Evolutionary conservation across 495 filamentous ascomycete species (phyloP), one percentile per base, ranked within the genome.

Genomic region (Filosporella fistucella): DNA sequence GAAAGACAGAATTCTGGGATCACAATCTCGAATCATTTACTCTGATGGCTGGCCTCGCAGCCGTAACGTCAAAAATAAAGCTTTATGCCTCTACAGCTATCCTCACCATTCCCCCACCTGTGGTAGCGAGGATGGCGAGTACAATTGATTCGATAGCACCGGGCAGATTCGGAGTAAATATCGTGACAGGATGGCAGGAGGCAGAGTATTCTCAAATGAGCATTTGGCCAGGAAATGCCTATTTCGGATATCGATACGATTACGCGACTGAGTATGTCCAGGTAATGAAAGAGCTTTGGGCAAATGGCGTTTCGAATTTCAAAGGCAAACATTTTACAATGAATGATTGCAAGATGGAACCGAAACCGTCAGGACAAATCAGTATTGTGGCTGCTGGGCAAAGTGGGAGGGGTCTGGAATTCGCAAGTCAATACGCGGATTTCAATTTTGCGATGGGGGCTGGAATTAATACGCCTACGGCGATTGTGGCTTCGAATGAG

Each of bases 31-130:
- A 65, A 42, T 59, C 60, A 13, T 76, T 76, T 51, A 76, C 71
- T 3, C 59, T 74, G 1, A 68, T 76, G 51, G 71, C 71, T 1
- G 72, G 70, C 5, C 52, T 76, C 0, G 71, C 69, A 0, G 56
- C 65, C 2, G 67, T 73, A 6, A 76, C 69, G 0, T 55, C 66
- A 2, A 72, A 70, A 47, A 76, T 76, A 25, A 70, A 70, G 9
- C 67, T 76, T n/a, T 63, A 56, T 41, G 62, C 62, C 12, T 63
- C 60, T 1, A 33, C 60, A 3, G 62, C 62, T 4, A 59, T 63
- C 16, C 55, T 65, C 13, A 56, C 54, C 16, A 36, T 65, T 4
- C 62, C 62, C 2, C 60, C 62, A 4, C 49, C 62, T 0, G 36
- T 63, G 14, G 58, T 57, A 10, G 62, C 60, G 4, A 39, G 60